Conservation (phyloP, 768 basidiomycete genomes). For the Suillus subluteus region DNA sequence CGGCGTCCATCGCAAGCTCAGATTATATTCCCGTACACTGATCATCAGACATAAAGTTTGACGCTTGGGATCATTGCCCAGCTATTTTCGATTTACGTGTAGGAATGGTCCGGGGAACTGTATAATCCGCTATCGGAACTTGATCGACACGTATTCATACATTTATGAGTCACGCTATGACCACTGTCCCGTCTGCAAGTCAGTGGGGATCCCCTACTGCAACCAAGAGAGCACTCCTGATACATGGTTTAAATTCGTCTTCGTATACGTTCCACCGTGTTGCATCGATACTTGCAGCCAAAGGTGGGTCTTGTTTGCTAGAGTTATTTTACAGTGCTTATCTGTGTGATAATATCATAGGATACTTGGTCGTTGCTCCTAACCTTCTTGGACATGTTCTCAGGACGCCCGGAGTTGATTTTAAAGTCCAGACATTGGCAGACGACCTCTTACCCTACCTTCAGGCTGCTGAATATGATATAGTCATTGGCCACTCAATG, state of each 20-base stretch:
- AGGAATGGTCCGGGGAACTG: background rate
- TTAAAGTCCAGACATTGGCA: slow-evolving; percentile 5
- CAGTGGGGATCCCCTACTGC: slow-evolving; percentile 26
- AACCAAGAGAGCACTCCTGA: slow-evolving; percentile 20
- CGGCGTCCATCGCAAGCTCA: background rate
- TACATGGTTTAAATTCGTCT: slow-evolving; percentile 23
- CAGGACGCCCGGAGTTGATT: background rate
- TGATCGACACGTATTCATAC: no score
- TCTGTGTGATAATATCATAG: slow-evolving; percentile 14
- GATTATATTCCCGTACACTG: no score
- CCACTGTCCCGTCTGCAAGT: slow-evolving; percentile 11
- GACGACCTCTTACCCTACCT: slow-evolving; percentile 9
- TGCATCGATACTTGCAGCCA: slow-evolving; percentile 17
- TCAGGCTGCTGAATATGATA: slow-evolving; percentile 3
- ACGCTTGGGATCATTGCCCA: no score
- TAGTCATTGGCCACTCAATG: slow-evolving; percentile 27
- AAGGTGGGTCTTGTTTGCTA: slow-evolving; percentile 14
- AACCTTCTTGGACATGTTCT: slow-evolving; percentile 29
- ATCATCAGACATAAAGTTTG: no score
- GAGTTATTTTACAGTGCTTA: background rate
- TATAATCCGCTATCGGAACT: no score
- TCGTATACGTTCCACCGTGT: slow-evolving; percentile 22
- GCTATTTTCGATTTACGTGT: no score
- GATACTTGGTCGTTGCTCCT: slow-evolving; percentile 28
- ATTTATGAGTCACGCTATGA: background rate